Conservation (phyloP, 2,329 filamentous ascomycete species). For the Diaporthe sp. region DNA sequence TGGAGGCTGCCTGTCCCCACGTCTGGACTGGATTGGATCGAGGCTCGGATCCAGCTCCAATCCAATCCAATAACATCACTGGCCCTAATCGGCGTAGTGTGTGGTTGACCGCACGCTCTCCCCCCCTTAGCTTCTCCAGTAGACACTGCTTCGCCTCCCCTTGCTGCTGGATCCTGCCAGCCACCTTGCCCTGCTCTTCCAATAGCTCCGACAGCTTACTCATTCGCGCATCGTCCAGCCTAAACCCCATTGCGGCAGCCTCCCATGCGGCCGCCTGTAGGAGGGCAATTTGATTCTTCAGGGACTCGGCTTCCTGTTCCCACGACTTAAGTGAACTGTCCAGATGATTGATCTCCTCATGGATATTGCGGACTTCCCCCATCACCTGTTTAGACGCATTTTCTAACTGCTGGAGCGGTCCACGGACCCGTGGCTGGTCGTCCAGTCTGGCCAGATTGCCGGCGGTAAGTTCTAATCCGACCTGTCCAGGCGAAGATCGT, state of each 20-base stretch:
- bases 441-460: neutral
- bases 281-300: fast-evolving
- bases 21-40: too few species aligned
- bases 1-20: too few species aligned
- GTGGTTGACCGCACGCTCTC: neutral
- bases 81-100: neutral
- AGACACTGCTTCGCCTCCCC: neutral
- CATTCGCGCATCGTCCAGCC: too few species aligned
- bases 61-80: too few species aligned
- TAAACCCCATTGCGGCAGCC: too few species aligned
- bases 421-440: neutral
- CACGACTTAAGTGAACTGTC: fast-evolving
- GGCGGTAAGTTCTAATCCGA: neutral
- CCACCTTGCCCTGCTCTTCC: neutral
- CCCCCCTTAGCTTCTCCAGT: neutral
- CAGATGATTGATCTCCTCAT: neutral
- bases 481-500: neutral
- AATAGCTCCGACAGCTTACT: neutral
- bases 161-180: neutral
- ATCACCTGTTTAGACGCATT: neutral
- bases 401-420: neutral
- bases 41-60: too few species aligned
- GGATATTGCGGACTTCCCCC: neutral
- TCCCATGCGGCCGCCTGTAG: too few species aligned
- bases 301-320: neutral